Percentiles rank a stretch among this genome's conserved stretches.
phyloP scores from a whole-genome alignment of 352 stramenopile genomes.

The Thraustochytrium striatum region DNA sequence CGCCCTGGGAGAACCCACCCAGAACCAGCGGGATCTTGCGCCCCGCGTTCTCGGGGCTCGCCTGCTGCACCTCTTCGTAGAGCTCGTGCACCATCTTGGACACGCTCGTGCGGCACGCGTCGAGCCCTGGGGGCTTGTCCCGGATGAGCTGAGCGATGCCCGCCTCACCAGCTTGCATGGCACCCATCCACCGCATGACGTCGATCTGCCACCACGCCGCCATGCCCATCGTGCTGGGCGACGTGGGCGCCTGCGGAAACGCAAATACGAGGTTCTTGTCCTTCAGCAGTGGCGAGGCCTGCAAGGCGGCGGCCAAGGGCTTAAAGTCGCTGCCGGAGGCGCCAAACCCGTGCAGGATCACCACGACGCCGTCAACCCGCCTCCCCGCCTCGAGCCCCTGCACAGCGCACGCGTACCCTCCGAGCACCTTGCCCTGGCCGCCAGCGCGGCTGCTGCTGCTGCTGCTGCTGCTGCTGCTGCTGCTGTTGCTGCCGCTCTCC shows the following conservation, averaged over 20 bases:
- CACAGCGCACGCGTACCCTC: conserved; percentile 2
- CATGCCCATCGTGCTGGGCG: neutral
- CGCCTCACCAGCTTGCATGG: conserved; percentile 26
- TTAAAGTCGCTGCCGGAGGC: conserved; percentile 28
- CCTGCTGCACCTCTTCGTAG: neutral
- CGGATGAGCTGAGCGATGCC: conserved; percentile 15
- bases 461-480: neutral
- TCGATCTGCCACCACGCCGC: conserved; percentile 47
- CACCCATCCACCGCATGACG: conserved; percentile 32
- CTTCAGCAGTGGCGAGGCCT: neutral
- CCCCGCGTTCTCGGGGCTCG: neutral
- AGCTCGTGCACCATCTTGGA: conserved; percentile 1
- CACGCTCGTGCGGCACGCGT: neutral
- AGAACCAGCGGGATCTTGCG: conserved; percentile 3
- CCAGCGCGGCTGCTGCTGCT: neutral
- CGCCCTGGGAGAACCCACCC: conserved; percentile 30
- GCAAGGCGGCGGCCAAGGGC: neutral
- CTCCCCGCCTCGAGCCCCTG: neutral
- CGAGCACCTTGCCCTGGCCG: neutral
- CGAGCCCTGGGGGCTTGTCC: conserved; percentile 30
- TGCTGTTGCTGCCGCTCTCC: neutral
- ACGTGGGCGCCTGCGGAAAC: conserved; percentile 46
- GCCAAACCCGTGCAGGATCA: conserved; percentile 31
- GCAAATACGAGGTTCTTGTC: conserved; percentile 9
- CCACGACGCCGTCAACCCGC: conserved; percentile 1